Evolutionary conservation across 148 eudicot genomes (phyloP), one percentile per base, ranked within the genome.

Genomic region (Persicaria tinctoria): DNA sequence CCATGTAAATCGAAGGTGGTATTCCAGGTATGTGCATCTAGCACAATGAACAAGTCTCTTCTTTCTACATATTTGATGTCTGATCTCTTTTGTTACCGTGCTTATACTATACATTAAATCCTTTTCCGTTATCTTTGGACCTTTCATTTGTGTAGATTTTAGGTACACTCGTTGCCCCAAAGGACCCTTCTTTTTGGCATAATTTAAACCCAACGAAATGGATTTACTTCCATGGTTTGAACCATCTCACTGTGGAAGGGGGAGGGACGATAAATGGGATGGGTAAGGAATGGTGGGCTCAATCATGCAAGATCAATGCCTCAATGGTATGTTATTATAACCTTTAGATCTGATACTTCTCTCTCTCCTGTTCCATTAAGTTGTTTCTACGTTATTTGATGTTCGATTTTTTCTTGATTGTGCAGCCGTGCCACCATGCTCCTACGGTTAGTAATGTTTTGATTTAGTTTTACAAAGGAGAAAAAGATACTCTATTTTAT

Each of bases 221-320:
- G 99, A 83, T 95, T 16, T 89, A 90, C 80, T 95, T 95, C 77
- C 88, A 84, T 76, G 78, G 84, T 68, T 89, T 92, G 74, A 75
- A 89, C 47, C 80, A 89, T 77, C 86, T 95, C 56, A 85, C 81
- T 38, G 74, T 95, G n/a, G 87, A 88, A 81, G 99, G 99, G 18
- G 82, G 82, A n/a, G 97, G 99, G 44, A 80, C 80, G 14, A 83
- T 95, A 49, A 78, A 95, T 75, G 99, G 99, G 51, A 92, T 84
- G 93, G 99, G 99, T 73, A 80, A 85, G 32, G 82, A 85, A 86
- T 95, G 99, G 99, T 95, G 99, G 99, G 88, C 86, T 78, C 80
- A 66, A 6, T 95, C 99, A 57, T 95, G 99, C 92, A 95, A 95
- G 84, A 79, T 68, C 63, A 89, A 95, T 68, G 46, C 68, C 50